Evolutionary conservation across 1,284 basidiomycete species (phyloP).

Genomic region (Sporisorium iseilematis-ciliati): DNA sequence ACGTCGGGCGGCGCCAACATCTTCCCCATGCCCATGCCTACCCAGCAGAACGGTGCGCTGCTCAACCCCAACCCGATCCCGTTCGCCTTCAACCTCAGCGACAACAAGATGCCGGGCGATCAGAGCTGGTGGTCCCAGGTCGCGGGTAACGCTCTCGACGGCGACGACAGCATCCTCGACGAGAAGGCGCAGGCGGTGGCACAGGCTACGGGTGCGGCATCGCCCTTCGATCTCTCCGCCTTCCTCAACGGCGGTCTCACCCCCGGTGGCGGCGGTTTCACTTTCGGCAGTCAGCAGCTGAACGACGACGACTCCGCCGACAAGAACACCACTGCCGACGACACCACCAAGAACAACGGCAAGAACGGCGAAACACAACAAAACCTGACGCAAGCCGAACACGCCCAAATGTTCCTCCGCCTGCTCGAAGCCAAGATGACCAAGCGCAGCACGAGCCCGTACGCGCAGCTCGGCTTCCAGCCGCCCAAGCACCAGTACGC

Average conservation of each 20-base stretch:
- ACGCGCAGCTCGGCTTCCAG: slow-evolving; percentile 59
- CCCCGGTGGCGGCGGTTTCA: slow-evolving; percentile 52
- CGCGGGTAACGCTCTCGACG: slow-evolving; percentile 50
- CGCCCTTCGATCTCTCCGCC: slow-evolving; percentile 60
- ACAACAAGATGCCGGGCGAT: slow-evolving; percentile 49
- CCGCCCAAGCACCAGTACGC: slow-evolving; percentile 50
- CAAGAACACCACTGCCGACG: slow-evolving; percentile 18
- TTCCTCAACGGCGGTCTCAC: slow-evolving; percentile 62
- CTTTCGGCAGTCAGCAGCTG: slow-evolving; percentile 33
- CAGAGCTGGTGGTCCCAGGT: slow-evolving; percentile 64
- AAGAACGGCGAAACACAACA: slow-evolving; percentile 27
- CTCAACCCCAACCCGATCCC: slow-evolving; percentile 67
- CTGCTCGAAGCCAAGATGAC: slow-evolving; percentile 57
- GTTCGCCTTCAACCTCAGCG: slow-evolving; percentile 64
- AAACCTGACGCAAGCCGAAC: slow-evolving; percentile 45
- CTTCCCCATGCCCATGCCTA: slow-evolving; percentile 60
- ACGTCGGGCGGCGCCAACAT: slow-evolving; percentile 32
- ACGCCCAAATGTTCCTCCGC: slow-evolving; percentile 56
- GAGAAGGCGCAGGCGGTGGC: slow-evolving; percentile 64
- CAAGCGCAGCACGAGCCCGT: slow-evolving; percentile 43
- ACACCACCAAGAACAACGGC: slow-evolving; percentile 32
- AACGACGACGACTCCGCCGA: slow-evolving; percentile 20
- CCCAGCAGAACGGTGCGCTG: slow-evolving; percentile 62
- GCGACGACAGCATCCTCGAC: slow-evolving; percentile 56
- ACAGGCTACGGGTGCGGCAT: slow-evolving; percentile 38